These are phyloP conservation scores for Malbranchea cinnamomea DNA, from an alignment of 2,329 filamentous ascomycete genomes.

Conservation along the genomic window DNA sequence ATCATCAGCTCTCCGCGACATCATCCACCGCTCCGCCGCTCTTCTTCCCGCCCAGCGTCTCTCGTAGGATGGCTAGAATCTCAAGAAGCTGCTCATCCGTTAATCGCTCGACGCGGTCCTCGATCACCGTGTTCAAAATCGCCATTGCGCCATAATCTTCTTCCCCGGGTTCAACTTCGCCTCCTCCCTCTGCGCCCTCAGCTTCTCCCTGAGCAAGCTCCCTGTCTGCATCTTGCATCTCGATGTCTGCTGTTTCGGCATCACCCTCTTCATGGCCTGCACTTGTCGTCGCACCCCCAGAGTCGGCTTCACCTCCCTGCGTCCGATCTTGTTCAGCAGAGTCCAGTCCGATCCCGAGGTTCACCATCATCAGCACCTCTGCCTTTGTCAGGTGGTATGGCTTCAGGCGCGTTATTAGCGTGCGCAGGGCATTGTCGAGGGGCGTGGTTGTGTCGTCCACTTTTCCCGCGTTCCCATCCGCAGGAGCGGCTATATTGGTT, in stretches of 20 bases:
- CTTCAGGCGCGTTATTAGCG: conserved; percentile 21
- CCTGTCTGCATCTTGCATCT: conserved; percentile 13
- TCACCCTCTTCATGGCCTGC: conserved; percentile 11
- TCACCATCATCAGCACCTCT: conserved; percentile 32
- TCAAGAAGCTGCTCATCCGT: conserved; percentile 21
- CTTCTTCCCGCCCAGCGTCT: conserved; percentile 16
- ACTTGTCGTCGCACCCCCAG: too few relatives aligned
- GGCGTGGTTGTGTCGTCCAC: conserved; percentile 14
- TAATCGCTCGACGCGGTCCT: conserved; percentile 28
- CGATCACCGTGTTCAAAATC: conserved; percentile 25
- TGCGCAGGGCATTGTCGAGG: conserved; percentile 24
- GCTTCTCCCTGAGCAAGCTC: too few relatives aligned
- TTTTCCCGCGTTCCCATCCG: too few relatives aligned
- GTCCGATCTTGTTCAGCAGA: conserved; percentile 4
- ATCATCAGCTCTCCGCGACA: too few relatives aligned
- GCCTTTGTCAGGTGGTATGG: conserved; percentile 31
- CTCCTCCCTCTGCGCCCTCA: conserved; percentile 11
- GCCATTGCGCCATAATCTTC: conserved; percentile 23
- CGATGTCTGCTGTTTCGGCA: conserved; percentile 11
- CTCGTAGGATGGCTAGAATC: conserved; percentile 23
- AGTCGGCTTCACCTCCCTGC: too few relatives aligned
- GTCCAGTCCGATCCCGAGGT: conserved; percentile 27
- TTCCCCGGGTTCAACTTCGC: conserved; percentile 6
- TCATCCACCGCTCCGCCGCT: too few relatives aligned
- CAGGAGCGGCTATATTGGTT: too few relatives aligned